Percentiles rank a stretch among this genome's conserved stretches.
These are phyloP conservation scores for Kappamyces sp. DNA, from an alignment of 192 early-diverging fungal genomes.

Conservation along the genomic window DNA sequence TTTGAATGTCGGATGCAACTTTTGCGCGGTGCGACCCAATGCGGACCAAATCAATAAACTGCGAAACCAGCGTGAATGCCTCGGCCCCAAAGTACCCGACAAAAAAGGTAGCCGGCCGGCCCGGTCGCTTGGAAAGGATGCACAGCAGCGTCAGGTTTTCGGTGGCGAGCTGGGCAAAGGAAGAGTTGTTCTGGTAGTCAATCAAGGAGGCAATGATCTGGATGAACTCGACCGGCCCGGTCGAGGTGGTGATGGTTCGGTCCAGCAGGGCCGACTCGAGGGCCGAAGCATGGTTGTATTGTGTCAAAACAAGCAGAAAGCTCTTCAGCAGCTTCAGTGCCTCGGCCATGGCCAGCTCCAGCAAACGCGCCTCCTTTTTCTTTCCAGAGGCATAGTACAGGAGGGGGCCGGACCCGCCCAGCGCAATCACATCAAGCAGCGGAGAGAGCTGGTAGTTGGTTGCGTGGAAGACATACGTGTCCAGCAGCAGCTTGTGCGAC, in stretches of 20 bases:
- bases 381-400: constrained; percentile 14
- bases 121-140: constrained; percentile 36
- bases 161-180: constrained; percentile 24
- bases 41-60: constrained; percentile 24
- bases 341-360: constrained; percentile 34
- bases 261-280: constrained; percentile 45
- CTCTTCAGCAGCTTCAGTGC: constrained; percentile 30
- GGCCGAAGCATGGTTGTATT: background rate
- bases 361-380: constrained; percentile 13
- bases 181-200: constrained; percentile 32
- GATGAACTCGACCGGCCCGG: constrained; percentile 33
- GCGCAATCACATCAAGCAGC: constrained; percentile 30
- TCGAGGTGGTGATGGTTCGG: constrained; percentile 14
- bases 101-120: constrained; percentile 41
- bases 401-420: constrained; percentile 24
- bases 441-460: constrained; percentile 32
- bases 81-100: constrained; percentile 46
- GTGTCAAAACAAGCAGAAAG: constrained; percentile 29
- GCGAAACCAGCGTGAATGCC: constrained; percentile 21
- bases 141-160: constrained; percentile 43
- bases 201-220: constrained; percentile 40
- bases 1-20: constrained; percentile 28
- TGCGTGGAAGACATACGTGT: constrained; percentile 27
- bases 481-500: constrained; percentile 28
- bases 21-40: background rate